phyloP scores from a whole-genome alignment of 192 early-diverging fungal genomes.

The Coemansia sp. region DNA sequence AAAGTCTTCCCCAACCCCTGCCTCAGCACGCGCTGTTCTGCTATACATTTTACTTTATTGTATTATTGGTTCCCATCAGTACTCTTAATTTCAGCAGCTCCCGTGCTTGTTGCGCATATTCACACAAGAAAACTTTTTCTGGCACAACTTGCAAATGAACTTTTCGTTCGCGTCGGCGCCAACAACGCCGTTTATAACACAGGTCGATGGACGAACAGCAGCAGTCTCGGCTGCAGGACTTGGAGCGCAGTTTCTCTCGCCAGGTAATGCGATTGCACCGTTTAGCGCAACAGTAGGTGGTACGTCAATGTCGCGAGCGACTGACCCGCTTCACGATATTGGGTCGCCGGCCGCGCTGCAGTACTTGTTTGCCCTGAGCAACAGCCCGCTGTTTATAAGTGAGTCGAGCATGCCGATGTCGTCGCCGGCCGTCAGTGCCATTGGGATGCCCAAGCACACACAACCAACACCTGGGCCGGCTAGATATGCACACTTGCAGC shows the following conservation, averaged over 20 bases:
- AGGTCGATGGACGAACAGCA: slow-evolving; percentile 31
- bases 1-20: slow-evolving; percentile 1
- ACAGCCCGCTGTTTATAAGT: slow-evolving; percentile 35
- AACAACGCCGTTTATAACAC: slow-evolving; percentile 52
- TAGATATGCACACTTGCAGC: slow-evolving; percentile 3
- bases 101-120: background rate
- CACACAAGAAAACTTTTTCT: background rate
- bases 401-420: slow-evolving; percentile 12
- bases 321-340: slow-evolving; percentile 47
- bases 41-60: background rate
- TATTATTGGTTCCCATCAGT: too few species aligned
- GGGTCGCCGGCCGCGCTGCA: slow-evolving; percentile 43
- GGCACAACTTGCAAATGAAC: slow-evolving; percentile 27
- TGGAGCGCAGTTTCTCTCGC: slow-evolving; percentile 22
- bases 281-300: slow-evolving; percentile 9
- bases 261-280: slow-evolving; percentile 9
- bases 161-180: slow-evolving; percentile 56
- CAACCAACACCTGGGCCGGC: slow-evolving; percentile 6
- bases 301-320: slow-evolving; percentile 26
- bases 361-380: slow-evolving; percentile 39
- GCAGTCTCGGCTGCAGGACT: slow-evolving; percentile 3
- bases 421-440: slow-evolving; percentile 21
- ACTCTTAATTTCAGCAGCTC: too few species aligned
- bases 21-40: too few species aligned
- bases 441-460: slow-evolving; percentile 17